phyloP scores from a whole-genome alignment of 305 asterid species.

The Ilex paraguariensis region DNA sequence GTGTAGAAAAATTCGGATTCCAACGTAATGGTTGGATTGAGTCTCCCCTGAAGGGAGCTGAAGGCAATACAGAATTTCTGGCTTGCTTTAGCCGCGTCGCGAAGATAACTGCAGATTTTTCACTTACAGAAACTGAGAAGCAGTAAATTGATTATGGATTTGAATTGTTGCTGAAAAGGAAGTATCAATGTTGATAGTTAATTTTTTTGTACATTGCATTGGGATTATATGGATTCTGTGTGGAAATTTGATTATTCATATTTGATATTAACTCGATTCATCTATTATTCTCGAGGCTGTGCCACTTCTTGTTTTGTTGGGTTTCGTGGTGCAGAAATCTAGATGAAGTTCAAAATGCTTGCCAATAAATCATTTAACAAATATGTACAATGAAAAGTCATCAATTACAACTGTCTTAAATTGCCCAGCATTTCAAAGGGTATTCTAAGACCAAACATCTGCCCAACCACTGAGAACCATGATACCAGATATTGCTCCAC shows the following conservation, averaged over 20 bases:
- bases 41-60: slow-evolving; percentile 88
- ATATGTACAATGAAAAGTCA: not conserved
- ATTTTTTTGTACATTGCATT: too few relatives aligned
- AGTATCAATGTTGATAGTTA: too few relatives aligned
- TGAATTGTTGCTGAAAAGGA: too few relatives aligned
- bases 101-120: slow-evolving; percentile 12
- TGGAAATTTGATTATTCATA: too few relatives aligned
- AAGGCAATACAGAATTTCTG: slow-evolving; percentile 85
- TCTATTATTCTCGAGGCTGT: too few relatives aligned
- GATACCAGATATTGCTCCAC: slow-evolving; percentile 50
- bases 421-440: slow-evolving; percentile 45
- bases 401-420: not conserved
- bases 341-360: too few relatives aligned
- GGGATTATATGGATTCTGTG: too few relatives aligned
- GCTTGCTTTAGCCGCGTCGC: slow-evolving; percentile 55
- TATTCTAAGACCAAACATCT: slow-evolving; percentile 54
- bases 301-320: too few relatives aligned
- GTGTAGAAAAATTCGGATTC: slow-evolving; percentile 68
- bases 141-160: too few relatives aligned
- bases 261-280: too few relatives aligned
- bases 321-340: too few relatives aligned
- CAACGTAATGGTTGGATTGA: slow-evolving; percentile 84
- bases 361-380: too few relatives aligned
- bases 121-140: slow-evolving; percentile 24
- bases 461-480: slow-evolving; percentile 86